phyloP scores from a whole-genome alignment of 306 rosid genomes.

The Geum urbanum region DNA sequence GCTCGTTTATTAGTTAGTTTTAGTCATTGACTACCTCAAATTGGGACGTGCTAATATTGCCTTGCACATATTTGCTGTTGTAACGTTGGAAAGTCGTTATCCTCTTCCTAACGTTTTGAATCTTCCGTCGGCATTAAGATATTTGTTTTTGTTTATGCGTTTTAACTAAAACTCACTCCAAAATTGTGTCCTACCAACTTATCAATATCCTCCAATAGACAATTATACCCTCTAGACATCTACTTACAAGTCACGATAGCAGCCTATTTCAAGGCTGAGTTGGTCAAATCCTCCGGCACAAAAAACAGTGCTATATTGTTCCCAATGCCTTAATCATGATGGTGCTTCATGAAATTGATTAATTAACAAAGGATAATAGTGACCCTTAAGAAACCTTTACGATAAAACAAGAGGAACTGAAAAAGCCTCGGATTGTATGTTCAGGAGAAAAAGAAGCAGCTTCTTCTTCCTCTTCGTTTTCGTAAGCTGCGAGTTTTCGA shows the following conservation, averaged over 20 bases:
- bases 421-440: background rate
- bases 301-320: conserved; percentile 10
- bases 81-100: conserved; percentile 84
- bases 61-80: conserved; percentile 48
- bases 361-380: conserved; percentile 19
- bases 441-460: conserved; percentile 12
- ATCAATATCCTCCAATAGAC: conserved; percentile 17
- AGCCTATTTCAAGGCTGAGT: background rate
- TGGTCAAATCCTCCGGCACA: conserved; percentile 17
- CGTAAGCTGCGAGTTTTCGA: conserved; percentile 6
- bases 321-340: conserved; percentile 39
- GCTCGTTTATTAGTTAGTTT: background rate
- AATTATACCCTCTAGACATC: conserved; percentile 15
- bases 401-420: conserved; percentile 1
- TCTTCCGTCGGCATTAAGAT: conserved; percentile 22
- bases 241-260: background rate
- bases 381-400: conserved; percentile 28
- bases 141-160: conserved; percentile 22
- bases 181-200: conserved; percentile 36
- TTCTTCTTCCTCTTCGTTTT: conserved; percentile 7
- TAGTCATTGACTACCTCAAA: conserved; percentile 12
- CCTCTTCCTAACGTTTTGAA: conserved; percentile 52
- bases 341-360: conserved; percentile 20
- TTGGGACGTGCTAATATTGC: conserved; percentile 29
- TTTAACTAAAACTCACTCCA: conserved; percentile 39